Base-by-base conservation (phyloP, 2,329 filamentous ascomycete genomes). In the Sphaerulina vaccinii region DNA sequence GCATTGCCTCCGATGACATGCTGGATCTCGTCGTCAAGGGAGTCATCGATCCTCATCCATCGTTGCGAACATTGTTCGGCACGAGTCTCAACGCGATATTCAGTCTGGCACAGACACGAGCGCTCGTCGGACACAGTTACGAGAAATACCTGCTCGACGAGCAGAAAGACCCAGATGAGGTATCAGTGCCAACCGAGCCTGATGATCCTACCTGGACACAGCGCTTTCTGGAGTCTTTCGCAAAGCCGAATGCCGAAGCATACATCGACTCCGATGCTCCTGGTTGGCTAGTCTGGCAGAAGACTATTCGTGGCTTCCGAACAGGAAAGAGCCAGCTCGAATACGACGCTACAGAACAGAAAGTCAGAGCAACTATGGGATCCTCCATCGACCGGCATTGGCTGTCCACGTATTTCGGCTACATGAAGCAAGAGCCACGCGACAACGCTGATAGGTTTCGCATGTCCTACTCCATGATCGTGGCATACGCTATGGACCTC, bases 251-350 rank as follows among this genome's bases (percentile, higher is more conserved):
- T 24, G 85, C 89, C 0, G 85, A 95, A 57, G 96, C 95, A 69
- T 95, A 91, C 68, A 84, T 97, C 39, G 93, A 99, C 66, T 82
- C 84, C 49, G 92, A 97, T 67, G 88, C 95, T 67, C 90, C 92
- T 3, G 93, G 93, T 24, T 99, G 95, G 95, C 79, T 99, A 15
- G 90, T 95, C 0, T 99, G 93, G 93, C 87, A 87, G 46, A 89
- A 93, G 70, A 83, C 80, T 24, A 92, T 97, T 76, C 85, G 84
- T 11, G 93, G 86, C 0, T 90, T 86, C 68, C 83, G 84, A 55
- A 83, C 87, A 2, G 85, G 87, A 46, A 83, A 90, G 22, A 75
- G 74, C 68, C 71, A 84, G 70, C 65, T 96, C 75, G 70, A 82
- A 38, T 99, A 93, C 63, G 93, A 99, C 63, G 84, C 88, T 11